Evolutionary conservation across 495 filamentous ascomycete species (phyloP).

Genomic region (Patellaria atrata): DNA sequence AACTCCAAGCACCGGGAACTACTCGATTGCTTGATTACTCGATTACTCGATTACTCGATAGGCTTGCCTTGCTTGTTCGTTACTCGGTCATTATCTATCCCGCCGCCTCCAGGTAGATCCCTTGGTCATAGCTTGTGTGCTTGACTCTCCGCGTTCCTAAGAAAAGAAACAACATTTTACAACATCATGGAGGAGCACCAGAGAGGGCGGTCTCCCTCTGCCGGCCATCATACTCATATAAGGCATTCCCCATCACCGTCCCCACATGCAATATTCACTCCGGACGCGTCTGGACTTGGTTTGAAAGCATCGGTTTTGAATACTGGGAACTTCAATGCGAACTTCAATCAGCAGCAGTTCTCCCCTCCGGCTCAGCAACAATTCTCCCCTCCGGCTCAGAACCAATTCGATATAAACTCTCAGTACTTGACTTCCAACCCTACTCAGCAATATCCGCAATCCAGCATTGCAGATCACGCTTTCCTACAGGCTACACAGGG

Average conservation of each 20-base stretch:
- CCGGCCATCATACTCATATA: slow-evolving; percentile 23
- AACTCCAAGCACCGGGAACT: no score
- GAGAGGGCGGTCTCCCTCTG: slow-evolving; percentile 24
- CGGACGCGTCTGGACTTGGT: slow-evolving; percentile 12
- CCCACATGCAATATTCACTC: slow-evolving; percentile 19
- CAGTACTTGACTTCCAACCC: slow-evolving; percentile 18
- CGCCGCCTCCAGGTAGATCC: slow-evolving; percentile 11
- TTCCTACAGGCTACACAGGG: slow-evolving; percentile 15
- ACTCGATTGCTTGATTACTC: no score
- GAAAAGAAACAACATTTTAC: slow-evolving; percentile 20
- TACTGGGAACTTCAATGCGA: background rate
- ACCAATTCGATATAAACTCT: slow-evolving; percentile 8
- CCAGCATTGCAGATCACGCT: slow-evolving; percentile 13
- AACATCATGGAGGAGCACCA: slow-evolving; percentile 23
- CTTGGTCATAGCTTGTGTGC: slow-evolving; percentile 7
- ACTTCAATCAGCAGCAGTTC: slow-evolving; percentile 7
- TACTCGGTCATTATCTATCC: no score
- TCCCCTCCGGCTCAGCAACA: slow-evolving; percentile 1
- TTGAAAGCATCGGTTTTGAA: slow-evolving; percentile 19
- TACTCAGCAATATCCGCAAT: slow-evolving; percentile 14
- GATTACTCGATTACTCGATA: no score
- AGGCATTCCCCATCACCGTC: slow-evolving; percentile 27
- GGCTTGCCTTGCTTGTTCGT: no score
- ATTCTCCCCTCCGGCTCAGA: no score
- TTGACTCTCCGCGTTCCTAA: slow-evolving; percentile 4